These are phyloP conservation scores for Austroboletus novae-zelandiae DNA, from an alignment of 1,284 basidiomycete species.

Conservation along the genomic window DNA sequence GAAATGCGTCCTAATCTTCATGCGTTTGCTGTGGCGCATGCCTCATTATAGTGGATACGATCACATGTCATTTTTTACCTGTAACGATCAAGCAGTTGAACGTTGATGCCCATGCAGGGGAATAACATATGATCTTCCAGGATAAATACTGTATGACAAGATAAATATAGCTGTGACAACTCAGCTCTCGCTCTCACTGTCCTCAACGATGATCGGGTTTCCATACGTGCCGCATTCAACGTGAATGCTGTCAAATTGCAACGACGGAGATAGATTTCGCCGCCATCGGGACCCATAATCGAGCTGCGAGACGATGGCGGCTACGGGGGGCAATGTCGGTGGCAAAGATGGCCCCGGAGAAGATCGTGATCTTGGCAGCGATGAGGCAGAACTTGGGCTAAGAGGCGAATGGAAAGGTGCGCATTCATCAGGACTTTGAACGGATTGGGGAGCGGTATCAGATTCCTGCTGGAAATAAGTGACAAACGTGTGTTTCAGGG, in stretches of 20 bases:
- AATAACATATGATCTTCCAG: no score
- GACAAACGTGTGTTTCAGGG: not conserved
- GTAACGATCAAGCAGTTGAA: not conserved
- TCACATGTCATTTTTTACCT: not conserved
- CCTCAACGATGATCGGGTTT: conserved; percentile 27
- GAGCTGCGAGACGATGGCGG: not conserved
- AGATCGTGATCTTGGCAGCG: not conserved
- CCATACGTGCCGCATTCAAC: conserved; percentile 9
- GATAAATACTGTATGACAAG: no score
- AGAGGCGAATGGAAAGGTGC: conserved; percentile 1
- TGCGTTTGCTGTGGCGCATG: not conserved
- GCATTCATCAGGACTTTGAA: conserved; percentile 1
- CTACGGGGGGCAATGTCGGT: not conserved
- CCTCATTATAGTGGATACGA: not conserved
- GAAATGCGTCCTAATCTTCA: conserved; percentile 12
- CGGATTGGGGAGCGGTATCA: not conserved
- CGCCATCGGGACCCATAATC: conserved; percentile 3
- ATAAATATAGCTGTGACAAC: not conserved
- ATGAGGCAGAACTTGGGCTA: conserved; percentile 1
- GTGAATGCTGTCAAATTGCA: conserved; percentile 1
- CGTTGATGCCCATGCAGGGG: no score
- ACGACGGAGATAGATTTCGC: conserved; percentile 1
- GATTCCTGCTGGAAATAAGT: conserved; percentile 11
- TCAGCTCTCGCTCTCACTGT: conserved; percentile 17
- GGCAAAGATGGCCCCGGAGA: not conserved